Conservation (phyloP, 192 early-diverging fungal species). For the Diversispora epigaea region DNA sequence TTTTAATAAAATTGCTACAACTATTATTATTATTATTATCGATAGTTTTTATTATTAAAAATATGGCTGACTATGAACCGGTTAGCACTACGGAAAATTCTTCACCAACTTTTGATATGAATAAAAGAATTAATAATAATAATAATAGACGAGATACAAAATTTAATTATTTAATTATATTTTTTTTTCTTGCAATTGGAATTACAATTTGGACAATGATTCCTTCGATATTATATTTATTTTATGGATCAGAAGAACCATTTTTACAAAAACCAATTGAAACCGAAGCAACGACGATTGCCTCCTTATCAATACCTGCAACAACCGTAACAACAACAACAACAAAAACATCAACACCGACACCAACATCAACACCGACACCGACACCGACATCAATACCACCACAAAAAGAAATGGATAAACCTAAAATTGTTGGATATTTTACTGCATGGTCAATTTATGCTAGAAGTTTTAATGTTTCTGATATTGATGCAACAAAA, state of each 20-base stretch:
- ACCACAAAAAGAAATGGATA: not conserved
- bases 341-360: not conserved
- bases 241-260: not conserved
- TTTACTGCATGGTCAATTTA: constrained; percentile 68
- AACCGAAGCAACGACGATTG: not conserved
- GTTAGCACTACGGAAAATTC: no score
- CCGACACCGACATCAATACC: not conserved
- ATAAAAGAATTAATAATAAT: not conserved
- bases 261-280: not conserved
- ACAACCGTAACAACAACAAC: not conserved
- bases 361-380: not conserved
- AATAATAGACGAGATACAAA: not conserved
- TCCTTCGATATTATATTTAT: not conserved
- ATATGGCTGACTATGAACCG: no score
- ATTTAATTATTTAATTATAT: not conserved
- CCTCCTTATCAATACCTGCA: not conserved
- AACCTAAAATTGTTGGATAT: constrained; percentile 27
- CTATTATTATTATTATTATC: no score
- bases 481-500: constrained; percentile 59
- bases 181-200: not conserved
- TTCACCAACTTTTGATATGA: not conserved
- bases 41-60: no score
- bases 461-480: constrained; percentile 62
- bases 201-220: not conserved
- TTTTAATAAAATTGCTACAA: no score